Base-by-base conservation (phyloP, 2,329 filamentous ascomycete species). In the Chrysosphaeria jannelii region DNA sequence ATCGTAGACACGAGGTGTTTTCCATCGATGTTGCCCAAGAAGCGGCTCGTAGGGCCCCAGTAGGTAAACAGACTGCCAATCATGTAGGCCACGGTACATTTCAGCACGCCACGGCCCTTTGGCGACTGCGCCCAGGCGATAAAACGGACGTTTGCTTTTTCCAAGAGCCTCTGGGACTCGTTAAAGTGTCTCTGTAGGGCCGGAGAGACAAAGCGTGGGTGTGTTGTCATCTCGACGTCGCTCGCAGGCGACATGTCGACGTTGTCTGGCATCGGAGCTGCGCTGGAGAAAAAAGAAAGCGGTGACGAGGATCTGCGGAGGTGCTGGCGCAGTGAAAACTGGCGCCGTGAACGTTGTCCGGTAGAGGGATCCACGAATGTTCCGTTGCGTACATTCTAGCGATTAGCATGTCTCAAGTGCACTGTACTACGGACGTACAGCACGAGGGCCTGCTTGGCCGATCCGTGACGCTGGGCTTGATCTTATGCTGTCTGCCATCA, bases 1-100 rank as follows among this genome's bases (percentile, higher is more conserved):
- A 91, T 63, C 3, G 81, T 91, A 15, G 78, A 78, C 24, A 90
- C 76, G 37, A 90, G 67, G 43, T 91, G 81, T 39, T 91, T 91
- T 23, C 76, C 76, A 44, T 90, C 79, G 37, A 78, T 70, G 31
- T 67, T 55, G 8, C 81, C 81, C 10, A 91, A 50, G 27, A 78
- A 59, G 6, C 53, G 47, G 10, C 76, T 66, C 26, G 90, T 52
- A 3, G 57, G 55, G 3, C 67, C 59, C 30, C 75, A 65, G 35
- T 90, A 85, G 0, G 79, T 91, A 17, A 68, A 76, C 42, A 89
- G 50, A 33, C 74, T 88, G 10, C 74, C 81, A 16, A 91, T 44
- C 4, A 88, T 48, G 44, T 91, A 91, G 21, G 79, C 81, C 29
- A 91, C 45, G 15, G 76, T 79, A 48, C 78, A 91, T 45, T 91